Conservation (phyloP, 345 rosid species). For the Eucalyptus cloeziana region DNA sequence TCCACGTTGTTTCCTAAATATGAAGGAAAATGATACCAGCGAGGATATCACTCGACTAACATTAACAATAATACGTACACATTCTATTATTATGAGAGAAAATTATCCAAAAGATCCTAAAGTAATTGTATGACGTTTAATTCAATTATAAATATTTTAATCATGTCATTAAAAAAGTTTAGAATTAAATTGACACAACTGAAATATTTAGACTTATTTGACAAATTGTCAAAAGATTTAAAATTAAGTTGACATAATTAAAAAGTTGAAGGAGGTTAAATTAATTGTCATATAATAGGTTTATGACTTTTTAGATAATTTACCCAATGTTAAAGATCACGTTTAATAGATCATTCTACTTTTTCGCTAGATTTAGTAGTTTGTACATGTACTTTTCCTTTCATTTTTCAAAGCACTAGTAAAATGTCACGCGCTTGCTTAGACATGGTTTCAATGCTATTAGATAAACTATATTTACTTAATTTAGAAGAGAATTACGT, state of each 20-base stretch:
- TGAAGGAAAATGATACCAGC: background rate
- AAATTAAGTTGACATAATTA: background rate
- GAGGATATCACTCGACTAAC: background rate
- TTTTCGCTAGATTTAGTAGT: background rate
- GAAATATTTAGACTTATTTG: fast-evolving
- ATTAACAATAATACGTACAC: background rate
- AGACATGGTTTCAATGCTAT: background rate
- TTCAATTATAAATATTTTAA: background rate
- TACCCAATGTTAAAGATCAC: background rate
- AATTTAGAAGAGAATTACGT: background rate
- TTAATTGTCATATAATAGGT: background rate
- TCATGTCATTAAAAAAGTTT: too few species aligned
- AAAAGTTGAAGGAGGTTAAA: background rate
- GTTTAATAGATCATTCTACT: background rate
- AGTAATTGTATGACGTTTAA: background rate
- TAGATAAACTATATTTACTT: background rate
- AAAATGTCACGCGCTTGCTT: background rate
- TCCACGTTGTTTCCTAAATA: background rate
- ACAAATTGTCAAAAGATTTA: background rate
- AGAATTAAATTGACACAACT: fast-evolving
- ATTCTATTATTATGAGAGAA: background rate
- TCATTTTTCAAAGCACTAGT: background rate
- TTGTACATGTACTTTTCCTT: background rate
- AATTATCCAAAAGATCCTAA: background rate
- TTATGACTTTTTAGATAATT: background rate